Percentiles rank a stretch among this genome's conserved stretches.
Conservation (phyloP, 371 early-diverging fungal species). For the Rhizopus microsporus region DNA sequence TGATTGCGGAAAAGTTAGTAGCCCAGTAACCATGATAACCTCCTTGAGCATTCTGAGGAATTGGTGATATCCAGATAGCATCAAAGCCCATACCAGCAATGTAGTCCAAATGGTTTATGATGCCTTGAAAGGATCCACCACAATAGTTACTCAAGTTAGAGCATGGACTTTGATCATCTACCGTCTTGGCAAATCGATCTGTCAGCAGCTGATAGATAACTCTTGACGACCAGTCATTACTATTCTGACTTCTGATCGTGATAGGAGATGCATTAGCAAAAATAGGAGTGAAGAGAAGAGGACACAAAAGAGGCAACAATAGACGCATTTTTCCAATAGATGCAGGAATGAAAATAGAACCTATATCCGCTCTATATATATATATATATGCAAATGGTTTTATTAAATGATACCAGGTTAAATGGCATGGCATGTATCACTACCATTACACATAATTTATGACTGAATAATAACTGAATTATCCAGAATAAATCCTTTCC, state of each 20-base stretch:
- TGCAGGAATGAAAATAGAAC: no score
- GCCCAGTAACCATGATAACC: slow-evolving; percentile 51
- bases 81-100: slow-evolving; percentile 44
- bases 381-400: no score
- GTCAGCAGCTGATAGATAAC: slow-evolving; percentile 49
- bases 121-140: slow-evolving; percentile 45
- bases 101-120: slow-evolving; percentile 39
- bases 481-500: no score
- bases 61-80: slow-evolving; percentile 52
- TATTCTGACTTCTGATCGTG: slow-evolving; percentile 22
- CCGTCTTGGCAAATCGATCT: slow-evolving; percentile 39
- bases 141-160: slow-evolving; percentile 38
- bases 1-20: slow-evolving; percentile 32
- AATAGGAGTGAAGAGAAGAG: not conserved
- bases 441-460: no score
- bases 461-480: no score
- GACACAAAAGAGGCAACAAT: not conserved
- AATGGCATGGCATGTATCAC: no score
- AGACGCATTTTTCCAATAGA: no score
- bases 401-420: no score
- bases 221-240: slow-evolving; percentile 32
- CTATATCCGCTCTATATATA: no score
- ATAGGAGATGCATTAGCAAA: not conserved
- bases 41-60: slow-evolving; percentile 23
- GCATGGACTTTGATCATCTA: slow-evolving; percentile 21